Evolutionary conservation across 2,329 filamentous ascomycete genomes (phyloP).

Genomic region (Metarhizium brunneum): DNA sequence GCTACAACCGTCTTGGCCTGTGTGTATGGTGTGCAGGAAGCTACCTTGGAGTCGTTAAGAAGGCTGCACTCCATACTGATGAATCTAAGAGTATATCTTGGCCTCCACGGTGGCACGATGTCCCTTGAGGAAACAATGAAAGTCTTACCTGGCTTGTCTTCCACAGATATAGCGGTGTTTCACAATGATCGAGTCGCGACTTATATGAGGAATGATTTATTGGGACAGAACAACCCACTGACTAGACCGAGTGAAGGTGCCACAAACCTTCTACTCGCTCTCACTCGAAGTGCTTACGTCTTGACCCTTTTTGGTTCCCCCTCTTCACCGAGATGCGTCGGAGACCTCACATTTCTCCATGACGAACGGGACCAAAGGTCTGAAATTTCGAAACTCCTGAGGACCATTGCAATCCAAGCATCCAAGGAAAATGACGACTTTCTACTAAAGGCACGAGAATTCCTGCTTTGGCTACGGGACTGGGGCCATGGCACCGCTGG

Average conservation of each 20-base stretch:
- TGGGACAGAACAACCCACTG: slow-evolving; percentile 52
- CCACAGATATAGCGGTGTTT: slow-evolving; percentile 12
- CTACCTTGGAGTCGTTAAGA: slow-evolving; percentile 46
- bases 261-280: slow-evolving; percentile 50
- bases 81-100: slow-evolving; percentile 46
- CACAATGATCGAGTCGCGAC: slow-evolving; percentile 17
- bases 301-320: slow-evolving; percentile 40
- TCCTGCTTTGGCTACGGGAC: slow-evolving; percentile 63
- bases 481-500: slow-evolving; percentile 47
- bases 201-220: slow-evolving; percentile 34
- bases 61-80: slow-evolving; percentile 51
- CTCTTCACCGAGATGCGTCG: slow-evolving; percentile 42
- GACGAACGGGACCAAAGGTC: slow-evolving; percentile 55
- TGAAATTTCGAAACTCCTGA: slow-evolving; percentile 50
- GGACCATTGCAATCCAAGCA: slow-evolving; percentile 36
- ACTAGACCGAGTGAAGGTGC: slow-evolving; percentile 50
- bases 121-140: slow-evolving; percentile 39
- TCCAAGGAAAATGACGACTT: slow-evolving; percentile 53
- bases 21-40: slow-evolving; percentile 56
- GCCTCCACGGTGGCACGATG: slow-evolving; percentile 47
- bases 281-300: slow-evolving; percentile 52
- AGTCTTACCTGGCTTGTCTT: slow-evolving; percentile 31
- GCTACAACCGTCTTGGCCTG: slow-evolving; percentile 58
- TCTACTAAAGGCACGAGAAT: slow-evolving; percentile 52
- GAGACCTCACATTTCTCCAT: slow-evolving; percentile 55